phyloP scores from a whole-genome alignment of 371 early-diverging fungal genomes.

The Cokeromyces recurvatus region DNA sequence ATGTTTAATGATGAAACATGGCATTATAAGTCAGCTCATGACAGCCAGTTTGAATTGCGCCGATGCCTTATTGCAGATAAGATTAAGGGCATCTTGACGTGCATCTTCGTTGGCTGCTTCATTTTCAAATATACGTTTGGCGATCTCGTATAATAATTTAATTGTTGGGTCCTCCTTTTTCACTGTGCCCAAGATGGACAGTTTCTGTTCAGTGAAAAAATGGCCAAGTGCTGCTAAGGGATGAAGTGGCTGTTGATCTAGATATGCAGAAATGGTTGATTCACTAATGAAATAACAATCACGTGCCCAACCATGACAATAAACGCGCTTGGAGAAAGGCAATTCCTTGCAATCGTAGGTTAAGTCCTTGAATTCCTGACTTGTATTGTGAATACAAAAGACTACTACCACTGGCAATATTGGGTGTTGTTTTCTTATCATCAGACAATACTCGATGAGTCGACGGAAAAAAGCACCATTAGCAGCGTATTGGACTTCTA shows the following conservation, averaged over 20 bases:
- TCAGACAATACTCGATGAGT: constrained; percentile 3
- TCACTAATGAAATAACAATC: constrained; percentile 3
- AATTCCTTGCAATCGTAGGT: constrained; percentile 3
- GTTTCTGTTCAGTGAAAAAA: constrained; percentile 6
- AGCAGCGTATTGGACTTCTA: constrained; percentile 7
- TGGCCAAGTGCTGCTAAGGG: constrained; percentile 4
- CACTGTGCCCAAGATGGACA: not conserved
- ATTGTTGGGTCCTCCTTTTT: constrained; percentile 1
- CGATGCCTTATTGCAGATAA: constrained; percentile 1
- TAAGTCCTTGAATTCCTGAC: constrained; percentile 6
- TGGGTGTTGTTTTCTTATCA: constrained; percentile 2
- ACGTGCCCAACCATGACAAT: constrained; percentile 8
- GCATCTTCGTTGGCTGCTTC: constrained; percentile 1
- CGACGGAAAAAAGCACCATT: constrained; percentile 4
- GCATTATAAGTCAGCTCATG: no score
- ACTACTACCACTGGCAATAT: constrained; percentile 1
- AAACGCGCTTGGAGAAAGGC: constrained; percentile 3
- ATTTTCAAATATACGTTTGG: not conserved
- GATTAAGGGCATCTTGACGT: constrained; percentile 1
- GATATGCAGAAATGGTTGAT: not conserved
- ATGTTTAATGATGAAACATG: no score
- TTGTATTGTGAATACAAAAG: constrained; percentile 9
- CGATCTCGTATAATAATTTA: not conserved
- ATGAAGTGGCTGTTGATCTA: constrained; percentile 3
- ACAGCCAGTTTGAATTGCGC: not conserved